A percentile compares a stretch with the other conserved stretches of the same genome.
These are phyloP conservation scores for Pseudocercospora musae DNA, from an alignment of 2,329 filamentous ascomycete species.

Conservation along the genomic window DNA sequence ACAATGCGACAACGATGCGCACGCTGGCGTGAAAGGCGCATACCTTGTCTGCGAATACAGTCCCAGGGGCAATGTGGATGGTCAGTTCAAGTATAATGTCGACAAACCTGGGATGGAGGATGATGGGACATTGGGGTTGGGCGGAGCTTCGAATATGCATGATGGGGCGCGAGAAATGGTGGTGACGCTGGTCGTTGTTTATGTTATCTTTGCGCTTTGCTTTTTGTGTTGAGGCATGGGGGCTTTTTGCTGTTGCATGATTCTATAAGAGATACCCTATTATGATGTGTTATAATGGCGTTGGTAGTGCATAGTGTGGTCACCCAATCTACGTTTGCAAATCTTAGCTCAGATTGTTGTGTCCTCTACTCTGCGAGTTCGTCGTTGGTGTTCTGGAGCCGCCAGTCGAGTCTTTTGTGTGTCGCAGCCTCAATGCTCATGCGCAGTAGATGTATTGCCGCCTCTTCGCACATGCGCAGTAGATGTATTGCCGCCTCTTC, in stretches of 20 bases:
- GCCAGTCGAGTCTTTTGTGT: too few species aligned
- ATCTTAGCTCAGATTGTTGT: too few species aligned
- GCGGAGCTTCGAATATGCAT: constrained; percentile 9
- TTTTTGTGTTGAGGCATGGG: neutral
- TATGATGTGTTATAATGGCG: neutral
- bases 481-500: too few species aligned
- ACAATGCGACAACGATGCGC: constrained; percentile 21
- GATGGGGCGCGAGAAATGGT: constrained; percentile 1
- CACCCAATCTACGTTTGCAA: too few species aligned
- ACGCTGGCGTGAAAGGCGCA: constrained; percentile 25
- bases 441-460: too few species aligned
- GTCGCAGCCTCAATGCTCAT: too few species aligned
- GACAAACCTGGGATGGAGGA: constrained; percentile 24
- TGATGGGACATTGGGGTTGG: constrained; percentile 24
- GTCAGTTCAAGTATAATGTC: constrained; percentile 37
- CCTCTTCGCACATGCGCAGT: too few species aligned
- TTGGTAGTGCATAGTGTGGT: neutral
- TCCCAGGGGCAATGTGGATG: constrained; percentile 38
- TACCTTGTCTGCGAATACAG: constrained; percentile 40
- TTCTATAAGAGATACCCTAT: constrained; percentile 1
- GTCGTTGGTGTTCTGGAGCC: too few species aligned
- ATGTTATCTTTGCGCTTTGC: constrained; percentile 2
- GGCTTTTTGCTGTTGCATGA: neutral
- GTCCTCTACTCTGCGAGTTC: too few species aligned
- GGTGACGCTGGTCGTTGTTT: constrained; percentile 10